Base-by-base conservation (phyloP, 179 eudicot genomes). In the Carnegiea gigantea region DNA sequence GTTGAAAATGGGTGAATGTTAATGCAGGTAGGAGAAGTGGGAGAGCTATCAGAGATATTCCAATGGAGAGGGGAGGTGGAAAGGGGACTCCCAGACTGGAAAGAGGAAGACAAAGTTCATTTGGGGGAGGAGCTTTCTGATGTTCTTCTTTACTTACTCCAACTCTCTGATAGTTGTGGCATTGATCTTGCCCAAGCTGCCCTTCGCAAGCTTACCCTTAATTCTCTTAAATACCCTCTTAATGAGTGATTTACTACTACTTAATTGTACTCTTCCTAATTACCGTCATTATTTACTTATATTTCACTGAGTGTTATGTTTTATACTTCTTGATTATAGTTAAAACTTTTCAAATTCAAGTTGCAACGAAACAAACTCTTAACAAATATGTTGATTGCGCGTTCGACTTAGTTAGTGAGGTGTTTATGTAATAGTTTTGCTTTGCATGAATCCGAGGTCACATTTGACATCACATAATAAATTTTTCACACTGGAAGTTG, bases 51-150 rank as follows among this genome's bases (percentile, higher is more conserved):
- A 13, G 93, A 87, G 83, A 89, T 90, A 75, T 92, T 92, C 78
- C 95, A 92, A 75, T 92, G 95, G 95, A 90, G 81, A 87, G 95
- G 95, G 7, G 95, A 92, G 84, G 93, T 90, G 3, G 86, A 87
- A 40, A 90, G 84, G 76, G 95, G 91, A 0, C 65, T 92, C 12
- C 91, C 93, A 10, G 88, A 77, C 53, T 92, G 95, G 95, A 84
- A 90, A 85, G 93, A 92, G 33, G 87, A 90, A 70, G 93, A 92
- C 62, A 92, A 88, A 76, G 79, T 86, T 9, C 95, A 92, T 79
- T 46, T 92, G 10, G 95, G 95, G 2, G 95, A 92, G 85, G 93
- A 92, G 77, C 91, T 92, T 6, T 88, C 95, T 21, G 95, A 92
- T 85, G 95, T 92, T 21, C 86, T 92, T 60, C 92, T 92, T 6